Conservation (phyloP, 192 early-diverging fungal species). For the Cladochytrium replicatum region DNA sequence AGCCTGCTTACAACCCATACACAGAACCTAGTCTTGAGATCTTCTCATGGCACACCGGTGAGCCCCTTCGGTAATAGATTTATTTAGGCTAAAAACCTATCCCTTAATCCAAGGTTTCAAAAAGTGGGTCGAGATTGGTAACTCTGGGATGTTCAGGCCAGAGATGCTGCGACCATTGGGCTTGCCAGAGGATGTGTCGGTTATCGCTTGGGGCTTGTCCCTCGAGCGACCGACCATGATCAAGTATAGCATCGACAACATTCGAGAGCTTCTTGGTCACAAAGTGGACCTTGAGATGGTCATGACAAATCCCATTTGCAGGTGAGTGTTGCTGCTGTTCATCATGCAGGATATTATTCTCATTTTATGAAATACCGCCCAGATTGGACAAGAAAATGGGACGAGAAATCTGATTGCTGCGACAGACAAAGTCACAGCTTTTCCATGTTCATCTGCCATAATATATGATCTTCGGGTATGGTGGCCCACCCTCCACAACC, state of each 20-base stretch:
- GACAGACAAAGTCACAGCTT: no score
- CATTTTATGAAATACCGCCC: background rate
- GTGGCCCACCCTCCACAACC: no score
- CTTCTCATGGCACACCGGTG: slow-evolving; percentile 85
- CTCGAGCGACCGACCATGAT: slow-evolving; percentile 98
- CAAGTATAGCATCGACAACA: slow-evolving; percentile 89
- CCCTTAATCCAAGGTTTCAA: slow-evolving; percentile 44
- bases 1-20: slow-evolving; percentile 99
- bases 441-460: no score
- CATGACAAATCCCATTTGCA: slow-evolving; percentile 77
- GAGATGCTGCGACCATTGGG: slow-evolving; percentile 96
- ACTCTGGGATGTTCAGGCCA: slow-evolving; percentile 99
- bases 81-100: slow-evolving; percentile 4
- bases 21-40: slow-evolving; percentile 99
- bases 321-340: slow-evolving; percentile 25
- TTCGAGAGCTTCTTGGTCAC: slow-evolving; percentile 89
- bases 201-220: slow-evolving; percentile 96
- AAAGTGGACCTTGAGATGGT: slow-evolving; percentile 89
- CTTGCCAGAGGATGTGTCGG: slow-evolving; percentile 84
- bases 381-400: slow-evolving; percentile 81
- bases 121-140: slow-evolving; percentile 93
- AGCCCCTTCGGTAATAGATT: background rate
- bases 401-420: slow-evolving; percentile 39
- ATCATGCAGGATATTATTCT: background rate
- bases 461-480: no score